Evolutionary conservation across 257 asterid species (phyloP).

Genomic region (Nicotiana benthamiana): DNA sequence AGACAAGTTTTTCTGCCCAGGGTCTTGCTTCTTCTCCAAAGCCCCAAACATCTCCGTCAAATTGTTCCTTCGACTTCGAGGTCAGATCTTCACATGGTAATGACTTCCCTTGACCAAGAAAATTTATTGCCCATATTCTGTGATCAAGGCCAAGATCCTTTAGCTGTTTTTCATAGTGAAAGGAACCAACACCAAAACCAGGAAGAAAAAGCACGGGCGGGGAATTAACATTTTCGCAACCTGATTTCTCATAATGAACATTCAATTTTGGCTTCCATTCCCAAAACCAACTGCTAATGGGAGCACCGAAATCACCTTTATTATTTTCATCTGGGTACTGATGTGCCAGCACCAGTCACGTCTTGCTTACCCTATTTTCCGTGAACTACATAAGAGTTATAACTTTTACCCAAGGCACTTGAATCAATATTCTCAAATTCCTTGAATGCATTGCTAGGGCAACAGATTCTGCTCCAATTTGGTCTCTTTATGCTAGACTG

Average conservation of each 20-base stretch:
- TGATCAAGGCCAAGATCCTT: conserved; percentile 82
- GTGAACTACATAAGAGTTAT: conserved; percentile 35
- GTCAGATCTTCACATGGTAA: conserved; percentile 82
- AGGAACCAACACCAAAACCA: conserved; percentile 91
- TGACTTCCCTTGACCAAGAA: conserved; percentile 84
- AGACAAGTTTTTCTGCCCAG: conserved; percentile 80
- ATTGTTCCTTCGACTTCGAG: conserved; percentile 13
- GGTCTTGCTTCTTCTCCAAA: conserved; percentile 76
- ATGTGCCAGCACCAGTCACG: conserved; percentile 24
- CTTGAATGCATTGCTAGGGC: conserved; percentile 24
- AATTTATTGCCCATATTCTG: conserved; percentile 70
- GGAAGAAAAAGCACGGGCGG: conserved; percentile 81
- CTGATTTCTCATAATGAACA: conserved; percentile 73
- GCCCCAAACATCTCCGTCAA: conserved; percentile 57
- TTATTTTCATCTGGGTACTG: conserved; percentile 35
- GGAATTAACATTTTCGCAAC: conserved; percentile 52
- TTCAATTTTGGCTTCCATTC: conserved; percentile 73
- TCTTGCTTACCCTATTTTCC: conserved; percentile 31
- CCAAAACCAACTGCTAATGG: conserved; percentile 56
- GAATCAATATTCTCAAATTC: conserved; percentile 29
- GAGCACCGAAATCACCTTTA: conserved; percentile 42
- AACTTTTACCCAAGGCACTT: conserved; percentile 28
- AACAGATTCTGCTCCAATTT: conserved; percentile 8
- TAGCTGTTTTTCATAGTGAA: conserved; percentile 81
- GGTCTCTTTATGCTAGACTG: conserved; percentile 22